Base-by-base conservation (phyloP, 805 yeast species). In the Saturnispora ahearnii region DNA sequence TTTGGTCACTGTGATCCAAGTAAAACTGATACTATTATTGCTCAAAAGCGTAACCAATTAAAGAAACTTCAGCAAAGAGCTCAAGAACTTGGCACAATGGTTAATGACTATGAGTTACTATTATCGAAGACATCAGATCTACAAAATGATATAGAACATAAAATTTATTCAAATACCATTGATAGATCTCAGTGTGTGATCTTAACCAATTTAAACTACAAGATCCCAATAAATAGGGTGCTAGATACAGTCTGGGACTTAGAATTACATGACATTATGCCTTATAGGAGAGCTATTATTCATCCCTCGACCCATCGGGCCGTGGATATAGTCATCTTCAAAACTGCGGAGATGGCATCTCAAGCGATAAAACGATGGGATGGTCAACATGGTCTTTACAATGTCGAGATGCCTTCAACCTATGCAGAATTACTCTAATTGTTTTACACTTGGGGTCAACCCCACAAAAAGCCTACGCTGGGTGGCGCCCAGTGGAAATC, bases 181-280 rank as follows among this genome's bases (percentile, higher is more conserved):
- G n/a, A 48, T 9, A 18, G 50, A 31, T 34, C 46, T 12, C 46
- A 48, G 18, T 48, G 50, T 31, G 45, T 48, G 8, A 11, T 48
- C 3, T 24, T 48, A 10, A 12, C 42, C 22, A 47, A 47, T 32
- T 13, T 47, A 15, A 41, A 32, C 22, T 41, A 24, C 36, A 48
- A 34, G 34, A 9, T 48, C n/a, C 31, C 21, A 26, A 15, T 11
- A 5, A 7, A 21, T n/a, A 18, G 50, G 6, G 26, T 48, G 8
- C 12, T 33, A 30, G 36, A 31, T 15, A 28, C 21, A 9, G 42
- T 48, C 12, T 48, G 50, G 50, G 50, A 48, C 28, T 30, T 48
- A 3, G 31, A 48, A 18, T 29, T 48, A n/a, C 43, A 48, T 24
- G 10, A 18, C 12, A 11, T 3, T 3, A 36, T 8, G 12, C 50